A percentile compares a stretch with the other conserved stretches of the same genome.
These are phyloP conservation scores for Fusarium sulawesiense DNA, from an alignment of 2,329 filamentous ascomycete genomes.

Conservation along the genomic window DNA sequence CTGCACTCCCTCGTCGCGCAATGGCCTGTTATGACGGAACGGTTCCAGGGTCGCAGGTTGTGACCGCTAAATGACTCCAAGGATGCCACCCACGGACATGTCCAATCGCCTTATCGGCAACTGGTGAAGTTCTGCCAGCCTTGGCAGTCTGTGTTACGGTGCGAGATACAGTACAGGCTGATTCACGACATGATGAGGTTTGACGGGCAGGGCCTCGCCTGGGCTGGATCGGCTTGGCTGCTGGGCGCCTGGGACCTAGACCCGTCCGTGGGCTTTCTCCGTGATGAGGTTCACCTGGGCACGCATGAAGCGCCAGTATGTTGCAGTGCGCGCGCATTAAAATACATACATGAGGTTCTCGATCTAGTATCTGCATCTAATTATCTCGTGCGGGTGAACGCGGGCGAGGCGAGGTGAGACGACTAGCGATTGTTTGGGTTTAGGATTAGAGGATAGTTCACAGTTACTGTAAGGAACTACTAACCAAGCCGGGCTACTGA, in stretches of 20 bases:
- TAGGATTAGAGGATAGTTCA: conserved; percentile 14
- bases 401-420: conserved; percentile 29
- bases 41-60: conserved; percentile 29
- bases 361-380: neutral
- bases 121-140: conserved; percentile 40
- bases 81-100: conserved; percentile 1
- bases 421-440: neutral
- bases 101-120: conserved; percentile 48
- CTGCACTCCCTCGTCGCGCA: conserved; percentile 18
- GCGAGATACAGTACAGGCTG: conserved; percentile 34
- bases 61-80: conserved; percentile 33
- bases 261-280: conserved; percentile 27
- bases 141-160: conserved; percentile 38
- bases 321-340: conserved; percentile 20
- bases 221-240: conserved; percentile 42
- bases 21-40: conserved; percentile 42
- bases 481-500: neutral
- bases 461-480: neutral
- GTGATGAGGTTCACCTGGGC: conserved; percentile 27
- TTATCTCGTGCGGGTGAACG: conserved; percentile 40
- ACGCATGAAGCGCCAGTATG: conserved; percentile 36
- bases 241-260: neutral
- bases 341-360: conserved; percentile 17
- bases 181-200: conserved; percentile 24
- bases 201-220: conserved; percentile 40